These are phyloP conservation scores for Blastocystis sp. DNA, from an alignment of 352 stramenopile genomes.

Conservation along the genomic window DNA sequence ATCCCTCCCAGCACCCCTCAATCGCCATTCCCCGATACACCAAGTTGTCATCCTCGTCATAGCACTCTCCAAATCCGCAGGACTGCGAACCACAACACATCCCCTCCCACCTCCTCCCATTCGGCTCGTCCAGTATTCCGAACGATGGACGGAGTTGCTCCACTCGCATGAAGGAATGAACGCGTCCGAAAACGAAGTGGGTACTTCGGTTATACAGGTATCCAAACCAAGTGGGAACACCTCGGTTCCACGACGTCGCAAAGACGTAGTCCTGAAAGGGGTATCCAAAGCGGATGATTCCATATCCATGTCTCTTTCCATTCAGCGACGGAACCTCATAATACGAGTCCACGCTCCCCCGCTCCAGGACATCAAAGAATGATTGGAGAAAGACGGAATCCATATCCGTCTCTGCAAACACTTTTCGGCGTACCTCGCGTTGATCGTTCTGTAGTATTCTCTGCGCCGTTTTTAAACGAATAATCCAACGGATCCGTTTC, in stretches of 20 bases:
- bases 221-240: not conserved
- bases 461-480: too few relatives aligned
- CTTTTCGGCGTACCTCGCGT: too few relatives aligned
- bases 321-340: not conserved
- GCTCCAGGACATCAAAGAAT: too few relatives aligned
- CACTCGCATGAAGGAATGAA: not conserved
- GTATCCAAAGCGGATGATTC: not conserved
- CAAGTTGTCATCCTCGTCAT: constrained; percentile 7
- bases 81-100: not conserved
- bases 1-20: not conserved
- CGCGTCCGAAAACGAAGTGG: not conserved
- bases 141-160: not conserved
- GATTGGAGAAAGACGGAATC: too few relatives aligned
- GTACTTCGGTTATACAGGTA: constrained; percentile 10
- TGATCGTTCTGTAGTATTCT: too few relatives aligned
- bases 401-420: too few relatives aligned
- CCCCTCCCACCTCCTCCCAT: constrained; percentile 14
- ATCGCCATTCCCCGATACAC: not conserved
- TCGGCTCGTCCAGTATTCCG: not conserved
- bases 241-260: not conserved
- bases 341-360: too few relatives aligned
- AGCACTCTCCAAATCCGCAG: constrained; percentile 18
- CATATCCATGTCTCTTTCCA: constrained; percentile 31
- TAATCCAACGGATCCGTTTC: too few relatives aligned
- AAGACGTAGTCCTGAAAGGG: not conserved